These are phyloP conservation scores for Candida frijolesensis DNA, from an alignment of 1,139 yeast genomes.

Conservation along the genomic window DNA sequence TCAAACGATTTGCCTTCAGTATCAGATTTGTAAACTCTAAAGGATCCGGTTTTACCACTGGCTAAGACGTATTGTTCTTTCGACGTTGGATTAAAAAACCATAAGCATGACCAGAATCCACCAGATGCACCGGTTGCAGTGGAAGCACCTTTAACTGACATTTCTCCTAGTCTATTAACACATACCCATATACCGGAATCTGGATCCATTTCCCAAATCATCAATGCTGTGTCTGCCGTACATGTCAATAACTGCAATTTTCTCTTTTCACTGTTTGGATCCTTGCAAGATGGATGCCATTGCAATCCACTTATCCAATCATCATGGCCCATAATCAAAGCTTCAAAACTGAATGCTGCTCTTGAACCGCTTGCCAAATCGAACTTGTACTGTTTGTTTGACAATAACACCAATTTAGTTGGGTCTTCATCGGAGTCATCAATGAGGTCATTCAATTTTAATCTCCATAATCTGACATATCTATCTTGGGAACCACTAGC, in stretches of 20 bases:
- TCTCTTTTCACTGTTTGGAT: conserved; percentile 18
- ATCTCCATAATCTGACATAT: conserved; percentile 84
- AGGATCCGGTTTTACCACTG: conserved; percentile 89
- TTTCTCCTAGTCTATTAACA: conserved; percentile 79
- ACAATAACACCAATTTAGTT: conserved; percentile 52
- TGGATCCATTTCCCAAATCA: conserved; percentile 93
- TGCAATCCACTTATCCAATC: conserved; percentile 90
- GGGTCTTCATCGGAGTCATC: conserved; percentile 61
- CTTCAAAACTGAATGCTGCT: conserved; percentile 78
- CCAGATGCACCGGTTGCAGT: conserved; percentile 99
- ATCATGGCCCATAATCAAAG: conserved; percentile 95
- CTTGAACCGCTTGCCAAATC: conserved; percentile 30
- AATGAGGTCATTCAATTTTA: conserved; percentile 58
- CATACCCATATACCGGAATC: conserved; percentile 93
- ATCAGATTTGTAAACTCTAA: conserved; percentile 70
- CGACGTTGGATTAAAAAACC: conserved; percentile 55
- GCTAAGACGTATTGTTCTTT: conserved; percentile 61
- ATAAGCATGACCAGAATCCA: conserved; percentile 90
- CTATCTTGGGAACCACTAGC: conserved; percentile 92
- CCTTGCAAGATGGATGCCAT: conserved; percentile 63
- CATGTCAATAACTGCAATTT: conserved; percentile 72
- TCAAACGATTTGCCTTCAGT: conserved; percentile 47
- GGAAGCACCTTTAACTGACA: conserved; percentile 93
- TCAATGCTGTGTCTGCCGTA: conserved; percentile 90
- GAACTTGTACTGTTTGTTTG: conserved; percentile 68